Evolutionary conservation across 192 early-diverging fungal species (phyloP).

Genomic region (Oehlia diaphana): DNA sequence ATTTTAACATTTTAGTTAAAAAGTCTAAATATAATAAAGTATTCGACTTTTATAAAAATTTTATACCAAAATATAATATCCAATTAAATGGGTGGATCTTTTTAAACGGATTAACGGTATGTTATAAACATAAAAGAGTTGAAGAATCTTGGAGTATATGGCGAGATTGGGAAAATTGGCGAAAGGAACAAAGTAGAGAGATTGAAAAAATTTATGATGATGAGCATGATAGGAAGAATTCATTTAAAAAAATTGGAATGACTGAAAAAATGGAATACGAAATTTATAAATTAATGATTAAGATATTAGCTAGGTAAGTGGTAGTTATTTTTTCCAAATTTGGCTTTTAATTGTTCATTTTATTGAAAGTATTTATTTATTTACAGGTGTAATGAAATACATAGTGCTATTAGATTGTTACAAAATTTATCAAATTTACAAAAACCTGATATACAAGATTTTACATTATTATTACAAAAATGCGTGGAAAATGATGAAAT

Average conservation of each 20-base stretch:
- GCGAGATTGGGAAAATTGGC: conserved; percentile 66
- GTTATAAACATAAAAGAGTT: conserved; percentile 60
- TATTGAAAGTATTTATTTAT: neutral
- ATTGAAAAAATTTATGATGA: conserved; percentile 25
- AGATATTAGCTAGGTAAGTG: conserved; percentile 57
- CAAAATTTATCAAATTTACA: conserved; percentile 42
- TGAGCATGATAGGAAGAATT: conserved; percentile 5
- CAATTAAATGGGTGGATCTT: conserved; percentile 64
- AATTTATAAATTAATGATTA: conserved; percentile 63
- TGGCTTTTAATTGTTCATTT: neutral
- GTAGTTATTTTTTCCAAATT: too few species aligned
- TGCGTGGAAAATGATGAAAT: conserved; percentile 50
- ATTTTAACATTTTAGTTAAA: conserved; percentile 55
- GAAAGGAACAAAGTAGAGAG: conserved; percentile 35
- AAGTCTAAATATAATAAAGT: conserved; percentile 51
- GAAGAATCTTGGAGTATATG: conserved; percentile 67
- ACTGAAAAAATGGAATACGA: conserved; percentile 56
- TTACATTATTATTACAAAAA: conserved; percentile 53
- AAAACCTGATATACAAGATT: conserved; percentile 45
- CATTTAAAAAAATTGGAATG: conserved; percentile 26
- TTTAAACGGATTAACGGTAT: conserved; percentile 54
- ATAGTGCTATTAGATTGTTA: conserved; percentile 50
- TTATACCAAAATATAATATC: conserved; percentile 51
- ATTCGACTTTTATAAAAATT: conserved; percentile 47
- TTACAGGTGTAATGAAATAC: conserved; percentile 49